Conservation (phyloP, 331 rosid species). For the Phaseolus coccineus region DNA sequence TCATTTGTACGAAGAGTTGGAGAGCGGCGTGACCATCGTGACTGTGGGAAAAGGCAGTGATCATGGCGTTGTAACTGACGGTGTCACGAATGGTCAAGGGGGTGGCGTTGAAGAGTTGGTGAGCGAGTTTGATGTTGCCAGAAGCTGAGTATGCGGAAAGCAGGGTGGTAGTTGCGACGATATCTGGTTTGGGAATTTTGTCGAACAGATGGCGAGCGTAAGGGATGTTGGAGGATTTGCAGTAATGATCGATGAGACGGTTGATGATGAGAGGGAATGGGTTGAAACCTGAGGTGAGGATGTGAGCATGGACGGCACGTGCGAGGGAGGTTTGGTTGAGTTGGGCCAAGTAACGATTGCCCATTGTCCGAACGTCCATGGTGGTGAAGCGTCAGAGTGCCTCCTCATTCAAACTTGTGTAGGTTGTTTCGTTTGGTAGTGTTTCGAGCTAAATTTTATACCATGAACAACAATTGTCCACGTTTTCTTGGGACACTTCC, state of each 20-base stretch:
- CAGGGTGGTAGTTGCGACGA: constrained; percentile 63
- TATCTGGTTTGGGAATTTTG: constrained; percentile 61
- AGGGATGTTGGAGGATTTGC: constrained; percentile 59
- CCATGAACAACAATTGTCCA: no score
- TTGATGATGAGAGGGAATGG: constrained; percentile 61
- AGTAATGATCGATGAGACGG: constrained; percentile 61
- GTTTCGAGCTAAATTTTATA: no score
- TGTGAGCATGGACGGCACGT: constrained; percentile 68
- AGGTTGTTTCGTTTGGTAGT: no score
- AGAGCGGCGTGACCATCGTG: constrained; percentile 62
- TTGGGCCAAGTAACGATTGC: constrained; percentile 58
- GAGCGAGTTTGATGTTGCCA: constrained; percentile 52
- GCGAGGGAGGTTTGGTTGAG: constrained; percentile 52
- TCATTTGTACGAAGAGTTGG: constrained; percentile 55
- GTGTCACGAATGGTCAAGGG: constrained; percentile 61
- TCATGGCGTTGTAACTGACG: constrained; percentile 73
- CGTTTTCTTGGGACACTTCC: no score
- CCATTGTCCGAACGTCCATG: constrained; percentile 51
- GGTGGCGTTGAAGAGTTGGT: constrained; percentile 48
- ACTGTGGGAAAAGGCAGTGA: constrained; percentile 58
- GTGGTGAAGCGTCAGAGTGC: background rate
- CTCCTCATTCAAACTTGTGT: background rate
- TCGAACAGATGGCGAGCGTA: constrained; percentile 71
- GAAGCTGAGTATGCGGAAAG: constrained; percentile 58
- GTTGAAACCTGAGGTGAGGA: constrained; percentile 59